These are phyloP conservation scores for Chenopodium berlandieri DNA, from an alignment of 148 eudicot species.

Conservation along the genomic window DNA sequence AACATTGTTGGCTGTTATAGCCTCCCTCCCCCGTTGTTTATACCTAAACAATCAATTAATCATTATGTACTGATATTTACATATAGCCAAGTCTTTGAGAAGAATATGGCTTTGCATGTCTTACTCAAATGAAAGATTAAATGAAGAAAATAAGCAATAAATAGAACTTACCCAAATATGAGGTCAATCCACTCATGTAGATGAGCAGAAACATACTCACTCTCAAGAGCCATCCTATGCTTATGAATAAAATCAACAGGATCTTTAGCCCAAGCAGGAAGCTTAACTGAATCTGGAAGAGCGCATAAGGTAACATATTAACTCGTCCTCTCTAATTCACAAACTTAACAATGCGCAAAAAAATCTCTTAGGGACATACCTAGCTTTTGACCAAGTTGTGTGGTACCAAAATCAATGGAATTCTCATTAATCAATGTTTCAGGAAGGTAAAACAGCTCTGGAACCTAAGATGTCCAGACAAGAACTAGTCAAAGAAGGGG, in stretches of 20 bases:
- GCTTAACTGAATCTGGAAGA: slow-evolving; percentile 65
- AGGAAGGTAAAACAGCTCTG: slow-evolving; percentile 96
- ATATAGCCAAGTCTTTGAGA: neutral
- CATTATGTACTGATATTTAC: neutral
- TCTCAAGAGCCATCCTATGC: slow-evolving; percentile 96
- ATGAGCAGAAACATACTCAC: slow-evolving; percentile 97
- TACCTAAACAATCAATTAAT: slow-evolving; percentile 48
- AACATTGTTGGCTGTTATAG: slow-evolving; percentile 81
- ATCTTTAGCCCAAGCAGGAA: slow-evolving; percentile 96
- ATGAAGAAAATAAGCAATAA: neutral
- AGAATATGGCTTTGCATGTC: neutral
- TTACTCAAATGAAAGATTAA: neutral
- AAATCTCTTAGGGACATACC: slow-evolving; percentile 43
- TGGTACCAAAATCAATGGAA: slow-evolving; percentile 89
- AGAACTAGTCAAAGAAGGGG: neutral
- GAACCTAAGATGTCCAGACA: slow-evolving; percentile 54
- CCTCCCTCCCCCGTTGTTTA: slow-evolving; percentile 97
- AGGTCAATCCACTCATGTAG: slow-evolving; percentile 99
- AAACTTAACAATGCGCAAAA: slow-evolving; percentile 1
- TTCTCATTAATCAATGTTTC: slow-evolving; percentile 83
- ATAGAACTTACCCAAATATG: slow-evolving; percentile 75
- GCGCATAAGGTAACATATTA: neutral
- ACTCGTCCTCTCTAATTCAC: slow-evolving; percentile 1
- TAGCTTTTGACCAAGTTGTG: slow-evolving; percentile 92
- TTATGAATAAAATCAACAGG: slow-evolving; percentile 88